Base-by-base conservation (phyloP, 108 stramenopile species). In the Skeletonema grethae region DNA sequence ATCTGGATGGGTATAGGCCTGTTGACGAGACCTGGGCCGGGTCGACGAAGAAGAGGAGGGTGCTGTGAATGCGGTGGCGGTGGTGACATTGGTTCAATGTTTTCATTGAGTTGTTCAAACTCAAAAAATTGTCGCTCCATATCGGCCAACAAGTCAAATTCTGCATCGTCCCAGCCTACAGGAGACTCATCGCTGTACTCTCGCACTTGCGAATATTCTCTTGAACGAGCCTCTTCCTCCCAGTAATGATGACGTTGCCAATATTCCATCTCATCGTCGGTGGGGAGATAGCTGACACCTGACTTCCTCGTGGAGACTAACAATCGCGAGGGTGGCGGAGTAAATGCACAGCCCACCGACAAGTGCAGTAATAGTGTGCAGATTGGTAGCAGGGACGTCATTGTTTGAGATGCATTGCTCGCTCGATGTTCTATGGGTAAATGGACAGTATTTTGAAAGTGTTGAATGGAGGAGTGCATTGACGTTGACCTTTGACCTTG, bases 231-330 rank as follows among this genome's bases (percentile, higher is more conserved):
- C 50, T 53, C 50, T n/a, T 53, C 50, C 22, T 24, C 50, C 50
- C 50, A 53, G 22, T 53, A 53, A 24, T 53, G 50, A 53, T 53
- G 50, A 53, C 50, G 50, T 53, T 53, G 50, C 50, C 50, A 53
- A 22, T 53, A 53, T 53, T 53, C 50, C 50, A 53, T 53, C 50
- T 53, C 50, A 24, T 53, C 50, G 16, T 53, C 50, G 50, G 18
- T n/a, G 41, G 41, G 22, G 7, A 22, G 50, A 24, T 53, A 53
- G n/a, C 22, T 53, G 50, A 53, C 50, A 53, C 50, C 20, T 7
- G 18, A 18, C 50, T 53, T 53, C 50, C 50, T 53, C 50, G 50
- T 53, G 50, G 18, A 53, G 50, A 7, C 50, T 9, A 22, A 9
- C 16, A 53, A 18, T 18, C 6, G 18, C 7, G 50, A 2, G 18